A percentile compares a stretch with the other conserved stretches of the same genome.
phyloP scores from a whole-genome alignment of 176 grass and related monocot genomes.

The Dactylis glomerata region DNA sequence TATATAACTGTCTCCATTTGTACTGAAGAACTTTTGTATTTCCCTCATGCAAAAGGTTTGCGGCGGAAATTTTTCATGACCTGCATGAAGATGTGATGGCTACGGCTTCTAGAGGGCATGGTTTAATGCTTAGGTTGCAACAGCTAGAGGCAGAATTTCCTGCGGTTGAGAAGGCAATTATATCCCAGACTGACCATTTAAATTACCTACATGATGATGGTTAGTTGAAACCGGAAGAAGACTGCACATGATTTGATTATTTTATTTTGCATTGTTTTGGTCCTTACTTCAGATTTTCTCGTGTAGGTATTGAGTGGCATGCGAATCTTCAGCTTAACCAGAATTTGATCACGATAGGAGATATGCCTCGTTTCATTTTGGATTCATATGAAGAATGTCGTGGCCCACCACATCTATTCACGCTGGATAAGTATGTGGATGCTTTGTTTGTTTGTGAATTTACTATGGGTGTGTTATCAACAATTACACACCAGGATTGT shows the following conservation, averaged over 20 bases:
- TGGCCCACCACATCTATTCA: slow-evolving; percentile 87
- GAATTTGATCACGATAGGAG: slow-evolving; percentile 88
- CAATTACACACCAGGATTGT: slow-evolving; percentile 23
- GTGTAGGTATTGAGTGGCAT: slow-evolving; percentile 71
- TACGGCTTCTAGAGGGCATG: slow-evolving; percentile 83
- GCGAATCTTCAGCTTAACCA: slow-evolving; percentile 77
- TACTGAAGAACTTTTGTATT: not conserved
- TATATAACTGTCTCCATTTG: not conserved
- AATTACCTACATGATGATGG: slow-evolving; percentile 70
- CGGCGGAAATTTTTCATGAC: slow-evolving; percentile 92
- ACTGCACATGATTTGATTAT: not conserved
- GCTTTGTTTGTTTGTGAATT: slow-evolving; percentile 15
- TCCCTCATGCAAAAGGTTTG: slow-evolving; percentile 58
- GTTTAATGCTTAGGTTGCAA: slow-evolving; percentile 79
- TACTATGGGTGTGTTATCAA: slow-evolving; percentile 19
- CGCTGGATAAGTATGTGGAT: slow-evolving; percentile 78
- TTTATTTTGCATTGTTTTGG: not conserved
- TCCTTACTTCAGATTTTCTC: slow-evolving; percentile 20
- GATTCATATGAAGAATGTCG: slow-evolving; percentile 98
- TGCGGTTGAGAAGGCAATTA: slow-evolving; percentile 68
- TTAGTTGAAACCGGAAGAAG: slow-evolving; percentile 29
- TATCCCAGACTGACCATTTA: slow-evolving; percentile 56
- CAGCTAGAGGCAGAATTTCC: slow-evolving; percentile 94
- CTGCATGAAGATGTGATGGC: slow-evolving; percentile 96
- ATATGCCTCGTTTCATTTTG: slow-evolving; percentile 98